Base-by-base conservation (phyloP, 2,329 filamentous ascomycete species). In the Albophoma yamanashiensis region DNA sequence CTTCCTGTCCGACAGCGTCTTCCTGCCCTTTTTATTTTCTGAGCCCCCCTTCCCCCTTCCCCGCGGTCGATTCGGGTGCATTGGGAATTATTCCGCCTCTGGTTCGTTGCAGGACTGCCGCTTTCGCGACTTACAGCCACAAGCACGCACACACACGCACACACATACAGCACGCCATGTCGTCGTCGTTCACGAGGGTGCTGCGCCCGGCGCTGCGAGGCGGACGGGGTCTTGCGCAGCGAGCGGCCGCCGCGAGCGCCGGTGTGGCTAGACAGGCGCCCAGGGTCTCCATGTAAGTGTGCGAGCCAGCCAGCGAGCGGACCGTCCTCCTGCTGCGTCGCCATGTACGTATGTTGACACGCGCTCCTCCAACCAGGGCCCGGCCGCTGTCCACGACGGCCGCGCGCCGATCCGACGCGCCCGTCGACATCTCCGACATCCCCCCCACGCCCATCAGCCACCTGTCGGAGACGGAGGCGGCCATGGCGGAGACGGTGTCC, bases 361-460 rank as follows among this genome's bases (percentile, higher is more conserved):
- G n/a, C n/a, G n/a, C n/a, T n/a, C n/a, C n/a, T n/a, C n/a, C n/a
- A n/a, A n/a, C n/a, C n/a, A n/a, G n/a, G 64, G 64, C 72, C 61
- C 82, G 85, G 65, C 69, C 79, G 25, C 80, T 91, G 61, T 88
- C 86, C 43, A 81, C 81, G 56, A 89, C 87, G 0, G 65, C 80
- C 53, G 72, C 76, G 63, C 81, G 81, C 66, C 81, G 78, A 66
- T 74, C 75, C 67, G 70, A 73, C 25, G 20, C 45, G 22, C 68
- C 64, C 58, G 57, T 79, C 62, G 82, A 94, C 74, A 85, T 96
- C 68, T 82, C 87, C 62, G 86, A 89, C 56, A 82, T 97, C 65
- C 87, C 88, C 0, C 93, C 94, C 1, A 97, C 93, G 7, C 94
- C 94, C 58, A 96, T 99, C 76, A 89, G 89, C 52, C 92, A 96